Conservation (phyloP, 163 green algal species). For the Trebouxia gelatinosa region DNA sequence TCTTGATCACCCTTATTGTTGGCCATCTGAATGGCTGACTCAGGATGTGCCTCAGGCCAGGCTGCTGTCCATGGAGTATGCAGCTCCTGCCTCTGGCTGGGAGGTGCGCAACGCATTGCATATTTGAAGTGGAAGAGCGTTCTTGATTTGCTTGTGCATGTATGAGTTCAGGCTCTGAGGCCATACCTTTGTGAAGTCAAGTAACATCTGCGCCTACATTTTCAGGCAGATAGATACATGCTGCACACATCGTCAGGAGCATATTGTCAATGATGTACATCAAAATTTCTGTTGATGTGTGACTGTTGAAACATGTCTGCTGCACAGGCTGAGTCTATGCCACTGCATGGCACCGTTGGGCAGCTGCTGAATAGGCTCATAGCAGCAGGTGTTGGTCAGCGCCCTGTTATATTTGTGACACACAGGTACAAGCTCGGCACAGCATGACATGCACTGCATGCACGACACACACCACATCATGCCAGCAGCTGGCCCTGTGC, state of each 20-base stretch:
- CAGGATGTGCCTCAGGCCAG: conserved; percentile 63
- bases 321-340: conserved; percentile 65
- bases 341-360: conserved; percentile 66
- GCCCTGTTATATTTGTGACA: conserved; percentile 86
- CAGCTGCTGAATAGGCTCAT: conserved; percentile 73
- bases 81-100: conserved; percentile 63
- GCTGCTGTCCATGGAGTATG: conserved; percentile 87
- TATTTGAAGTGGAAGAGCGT: too few species aligned
- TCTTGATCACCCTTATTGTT: conserved; percentile 54
- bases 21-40: conserved; percentile 71
- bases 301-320: background rate
- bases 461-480: too few species aligned
- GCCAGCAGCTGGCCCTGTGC: too few species aligned
- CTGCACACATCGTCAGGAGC: too few species aligned
- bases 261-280: too few species aligned
- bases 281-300: too few species aligned
- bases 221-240: too few species aligned
- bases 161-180: too few species aligned
- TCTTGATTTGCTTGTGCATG: too few species aligned
- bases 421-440: conserved; percentile 54
- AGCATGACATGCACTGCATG: too few species aligned
- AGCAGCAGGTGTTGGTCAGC: conserved; percentile 82
- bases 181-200: too few species aligned
- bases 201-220: too few species aligned
- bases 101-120: conserved; percentile 51